Conservation (phyloP, 345 rosid species). For the Hirschfeldia incana region DNA sequence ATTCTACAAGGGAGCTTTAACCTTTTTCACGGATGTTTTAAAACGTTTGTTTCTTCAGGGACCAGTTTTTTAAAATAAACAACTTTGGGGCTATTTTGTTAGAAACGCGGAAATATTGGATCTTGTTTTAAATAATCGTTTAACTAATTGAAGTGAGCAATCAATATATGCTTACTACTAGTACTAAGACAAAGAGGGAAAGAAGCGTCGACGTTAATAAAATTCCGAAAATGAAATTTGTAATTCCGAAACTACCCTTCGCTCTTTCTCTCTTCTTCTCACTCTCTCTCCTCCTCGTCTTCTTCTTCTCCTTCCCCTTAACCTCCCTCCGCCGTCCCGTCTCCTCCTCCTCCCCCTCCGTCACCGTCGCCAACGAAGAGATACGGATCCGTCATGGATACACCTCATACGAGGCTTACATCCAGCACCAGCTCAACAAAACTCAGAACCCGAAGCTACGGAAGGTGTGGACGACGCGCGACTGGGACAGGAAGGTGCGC, state of each 20-base stretch:
- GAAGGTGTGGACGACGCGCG: slow-evolving; percentile 76
- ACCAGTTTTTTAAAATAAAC: not conserved
- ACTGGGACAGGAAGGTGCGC: slow-evolving; percentile 79
- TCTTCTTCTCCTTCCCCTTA: slow-evolving; percentile 43
- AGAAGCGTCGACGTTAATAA: not conserved
- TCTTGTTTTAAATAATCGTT: not conserved
- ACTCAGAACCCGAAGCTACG: slow-evolving; percentile 85
- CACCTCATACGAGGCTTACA: slow-evolving; percentile 79
- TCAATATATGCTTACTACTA: not conserved
- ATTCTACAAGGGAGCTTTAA: slow-evolving; percentile 18
- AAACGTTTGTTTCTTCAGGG: not conserved
- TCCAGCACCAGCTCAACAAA: slow-evolving; percentile 91
- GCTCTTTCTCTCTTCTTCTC: slow-evolving; percentile 47
- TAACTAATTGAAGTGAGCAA: not conserved
- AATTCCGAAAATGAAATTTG: slow-evolving; percentile 27
- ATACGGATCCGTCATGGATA: slow-evolving; percentile 72
- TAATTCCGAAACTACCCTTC: slow-evolving; percentile 42
- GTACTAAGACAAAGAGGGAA: not conserved
- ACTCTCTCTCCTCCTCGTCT: slow-evolving; percentile 39
- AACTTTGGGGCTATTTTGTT: not conserved
- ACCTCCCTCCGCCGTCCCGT: slow-evolving; percentile 17
- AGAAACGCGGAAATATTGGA: slow-evolving; percentile 1
- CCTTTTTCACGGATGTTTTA: not conserved
- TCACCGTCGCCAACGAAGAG: slow-evolving; percentile 26
- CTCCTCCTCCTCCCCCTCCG: not conserved